These are phyloP conservation scores for Plantago lanceolata DNA, from an alignment of 305 asterid genomes.

Conservation along the genomic window DNA sequence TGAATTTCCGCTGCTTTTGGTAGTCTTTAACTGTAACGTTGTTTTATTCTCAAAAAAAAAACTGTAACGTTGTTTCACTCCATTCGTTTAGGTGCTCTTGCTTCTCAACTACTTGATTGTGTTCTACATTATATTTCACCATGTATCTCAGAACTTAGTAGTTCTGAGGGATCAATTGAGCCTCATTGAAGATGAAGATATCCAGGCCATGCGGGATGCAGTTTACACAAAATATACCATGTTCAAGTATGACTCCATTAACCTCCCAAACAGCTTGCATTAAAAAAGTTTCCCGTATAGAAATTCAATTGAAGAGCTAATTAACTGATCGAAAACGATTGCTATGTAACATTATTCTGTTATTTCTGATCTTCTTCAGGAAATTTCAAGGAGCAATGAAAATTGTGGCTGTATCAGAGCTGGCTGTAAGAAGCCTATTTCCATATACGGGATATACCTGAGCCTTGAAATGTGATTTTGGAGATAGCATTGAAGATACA, in stretches of 20 bases:
- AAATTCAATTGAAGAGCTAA: not conserved
- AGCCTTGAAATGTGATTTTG: not conserved
- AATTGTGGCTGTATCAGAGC: constrained; percentile 63
- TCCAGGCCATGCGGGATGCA: constrained; percentile 69
- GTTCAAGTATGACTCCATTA: constrained; percentile 61
- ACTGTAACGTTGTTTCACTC: not conserved
- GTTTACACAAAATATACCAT: constrained; percentile 65
- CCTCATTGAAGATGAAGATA: constrained; percentile 61
- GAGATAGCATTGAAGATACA: not conserved
- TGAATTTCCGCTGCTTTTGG: not conserved
- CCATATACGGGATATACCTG: not conserved
- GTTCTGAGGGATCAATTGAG: constrained; percentile 63
- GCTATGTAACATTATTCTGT: not conserved
- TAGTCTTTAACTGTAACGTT: not conserved
- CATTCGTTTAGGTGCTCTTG: constrained; percentile 46
- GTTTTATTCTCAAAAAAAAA: not conserved
- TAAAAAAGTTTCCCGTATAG: not conserved
- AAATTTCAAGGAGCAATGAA: constrained; percentile 87
- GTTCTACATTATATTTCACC: constrained; percentile 63
- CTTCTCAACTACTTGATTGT: constrained; percentile 48
- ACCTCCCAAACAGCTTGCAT: not conserved
- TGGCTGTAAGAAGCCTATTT: constrained; percentile 49
- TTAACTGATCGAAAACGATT: not conserved
- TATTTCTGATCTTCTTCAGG: constrained; percentile 35
- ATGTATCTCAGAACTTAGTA: constrained; percentile 53